Base-by-base conservation (phyloP, 108 stramenopile genomes). In the Skeletonema costatum region DNA sequence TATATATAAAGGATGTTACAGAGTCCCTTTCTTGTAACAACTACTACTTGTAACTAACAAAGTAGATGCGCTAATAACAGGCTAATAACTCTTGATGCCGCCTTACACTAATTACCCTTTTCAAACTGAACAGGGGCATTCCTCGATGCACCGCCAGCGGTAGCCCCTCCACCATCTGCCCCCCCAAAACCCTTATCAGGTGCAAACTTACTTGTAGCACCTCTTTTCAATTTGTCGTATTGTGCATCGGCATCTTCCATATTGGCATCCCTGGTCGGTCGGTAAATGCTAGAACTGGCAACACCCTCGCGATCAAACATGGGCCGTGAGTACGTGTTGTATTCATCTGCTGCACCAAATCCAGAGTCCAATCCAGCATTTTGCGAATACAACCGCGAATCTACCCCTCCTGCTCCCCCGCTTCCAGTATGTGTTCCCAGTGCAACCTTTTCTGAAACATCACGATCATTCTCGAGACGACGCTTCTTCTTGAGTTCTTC, bases 281-380 rank as follows among this genome's bases (percentile, higher is more conserved):
- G 73, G 80, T 99, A 99, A 66, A 99, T 98, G 60, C 90, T 90
- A 32, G 86, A 79, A 46, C 91, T 92, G 3, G 90, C 79, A 5
- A 89, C 97, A 4, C 92, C 94, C 68, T 92, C 86, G 14, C 96
- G 82, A 80, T 93, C 96, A 78, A 99, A 97, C 84, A 98, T 76
- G 13, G 99, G 97, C 78, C 95, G 93, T 46, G 83, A 85, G 81
- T 98, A 99, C 11, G 92, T 86, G 76, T 97, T 98, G 89, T 99
- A 98, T 31, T 98, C 99, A 68, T 98, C 98, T n/a, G 98, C 98
- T 4, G 86, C 93, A 4, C 99, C 99, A 86, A 99, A 99, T 30
- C 98, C 98, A 56, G 92, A 84, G 68, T 95, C 95, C 89, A 99
- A 86, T 35, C 99, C 99, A 4, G 93, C 92, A 56, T 86, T 86